These are phyloP conservation scores for Malania oleifera DNA, from an alignment of 164 flowering plant genomes.

Conservation along the genomic window DNA sequence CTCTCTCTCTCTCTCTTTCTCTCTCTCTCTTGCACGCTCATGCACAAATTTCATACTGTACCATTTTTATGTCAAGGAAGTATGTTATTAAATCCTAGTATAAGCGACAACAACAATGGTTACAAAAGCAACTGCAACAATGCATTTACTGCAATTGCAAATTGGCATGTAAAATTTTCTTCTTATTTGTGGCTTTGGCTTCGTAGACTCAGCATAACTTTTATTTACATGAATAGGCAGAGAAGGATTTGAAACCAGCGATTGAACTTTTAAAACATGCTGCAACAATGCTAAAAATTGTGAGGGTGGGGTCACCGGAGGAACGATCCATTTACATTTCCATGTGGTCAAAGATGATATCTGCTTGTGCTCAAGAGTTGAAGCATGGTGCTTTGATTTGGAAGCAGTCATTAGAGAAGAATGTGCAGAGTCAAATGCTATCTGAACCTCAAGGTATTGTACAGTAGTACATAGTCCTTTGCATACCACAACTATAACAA, in stretches of 20 bases:
- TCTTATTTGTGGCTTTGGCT: background rate
- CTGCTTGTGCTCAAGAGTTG: conserved; percentile 70
- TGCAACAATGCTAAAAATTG: conserved; percentile 33
- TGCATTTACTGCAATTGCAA: background rate
- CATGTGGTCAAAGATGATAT: conserved; percentile 60
- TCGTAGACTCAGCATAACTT: background rate
- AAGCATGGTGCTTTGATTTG: conserved; percentile 66
- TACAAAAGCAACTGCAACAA: background rate
- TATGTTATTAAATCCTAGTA: background rate
- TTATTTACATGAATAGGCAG: conserved; percentile 44
- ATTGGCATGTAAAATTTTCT: background rate
- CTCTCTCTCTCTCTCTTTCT: too few species aligned
- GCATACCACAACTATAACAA: too few species aligned
- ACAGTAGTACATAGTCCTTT: background rate
- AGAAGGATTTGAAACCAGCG: conserved; percentile 47
- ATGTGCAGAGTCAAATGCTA: conserved; percentile 36
- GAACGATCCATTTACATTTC: conserved; percentile 53
- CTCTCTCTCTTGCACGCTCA: background rate
- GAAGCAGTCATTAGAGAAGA: conserved; percentile 49
- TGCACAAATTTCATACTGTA: background rate
- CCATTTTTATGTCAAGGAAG: background rate
- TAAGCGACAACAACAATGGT: background rate
- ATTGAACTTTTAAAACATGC: conserved; percentile 61
- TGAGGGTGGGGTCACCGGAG: conserved; percentile 47
- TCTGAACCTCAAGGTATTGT: conserved; percentile 54